A percentile compares a stretch with the other conserved stretches of the same genome.
phyloP scores from a whole-genome alignment of 176 grass and related monocot genomes.

The Ensete glaucum region DNA sequence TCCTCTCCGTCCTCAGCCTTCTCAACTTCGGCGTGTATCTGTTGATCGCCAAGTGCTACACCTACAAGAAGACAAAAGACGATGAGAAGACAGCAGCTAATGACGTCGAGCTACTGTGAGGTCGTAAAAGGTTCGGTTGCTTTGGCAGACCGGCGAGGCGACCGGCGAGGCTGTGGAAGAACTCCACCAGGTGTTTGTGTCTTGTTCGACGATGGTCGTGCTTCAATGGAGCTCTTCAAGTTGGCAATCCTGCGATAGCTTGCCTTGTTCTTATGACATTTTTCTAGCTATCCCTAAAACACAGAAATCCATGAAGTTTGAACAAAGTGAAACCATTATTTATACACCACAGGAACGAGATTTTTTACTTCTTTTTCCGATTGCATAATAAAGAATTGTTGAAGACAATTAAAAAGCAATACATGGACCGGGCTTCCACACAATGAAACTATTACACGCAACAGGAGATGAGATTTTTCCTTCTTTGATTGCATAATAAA shows the following conservation, averaged over 20 bases:
- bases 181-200: too few relatives aligned
- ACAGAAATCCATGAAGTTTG: too few relatives aligned
- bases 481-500: neutral
- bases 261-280: too few relatives aligned
- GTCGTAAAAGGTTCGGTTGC: neutral
- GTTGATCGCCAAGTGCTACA: neutral
- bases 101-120: neutral
- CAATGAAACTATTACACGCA: too few relatives aligned
- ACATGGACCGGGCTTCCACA: neutral
- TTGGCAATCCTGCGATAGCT: too few relatives aligned
- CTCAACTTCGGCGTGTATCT: constrained; percentile 7
- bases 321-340: too few relatives aligned
- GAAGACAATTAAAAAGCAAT: neutral
- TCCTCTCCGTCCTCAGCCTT: neutral
- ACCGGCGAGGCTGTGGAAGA: too few relatives aligned
- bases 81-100: neutral
- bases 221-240: too few relatives aligned
- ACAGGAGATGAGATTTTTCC: neutral
- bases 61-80: neutral
- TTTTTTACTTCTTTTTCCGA: neutral
- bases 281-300: too few relatives aligned
- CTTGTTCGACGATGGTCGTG: too few relatives aligned
- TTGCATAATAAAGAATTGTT: neutral
- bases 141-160: too few relatives aligned
- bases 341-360: neutral